A percentile compares a stretch with the other conserved stretches of the same genome.
phyloP scores from a whole-genome alignment of 1,139 yeast genomes.

The Blastobotrys indianensis region DNA sequence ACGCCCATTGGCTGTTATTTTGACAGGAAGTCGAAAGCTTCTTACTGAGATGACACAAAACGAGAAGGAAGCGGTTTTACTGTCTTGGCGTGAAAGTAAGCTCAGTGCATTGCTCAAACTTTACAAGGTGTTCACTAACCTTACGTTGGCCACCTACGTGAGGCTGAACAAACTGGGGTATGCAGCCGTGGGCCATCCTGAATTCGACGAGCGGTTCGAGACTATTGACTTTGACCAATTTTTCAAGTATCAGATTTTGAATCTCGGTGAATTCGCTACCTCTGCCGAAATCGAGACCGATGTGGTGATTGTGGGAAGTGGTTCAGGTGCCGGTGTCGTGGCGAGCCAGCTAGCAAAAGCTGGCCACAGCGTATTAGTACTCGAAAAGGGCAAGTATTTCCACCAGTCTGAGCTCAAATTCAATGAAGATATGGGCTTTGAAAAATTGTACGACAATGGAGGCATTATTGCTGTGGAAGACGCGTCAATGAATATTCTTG shows the following conservation, averaged over 20 bases:
- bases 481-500: slow-evolving; percentile 39
- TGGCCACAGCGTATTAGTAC: slow-evolving; percentile 44
- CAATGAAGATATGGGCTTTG: slow-evolving; percentile 39
- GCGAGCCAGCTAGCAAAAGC: slow-evolving; percentile 45
- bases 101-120: slow-evolving; percentile 20
- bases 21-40: slow-evolving; percentile 23
- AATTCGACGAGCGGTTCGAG: slow-evolving; percentile 17
- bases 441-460: slow-evolving; percentile 39
- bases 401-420: slow-evolving; percentile 38
- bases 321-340: slow-evolving; percentile 54
- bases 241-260: slow-evolving; percentile 13
- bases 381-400: slow-evolving; percentile 50
- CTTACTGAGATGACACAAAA: slow-evolving; percentile 25
- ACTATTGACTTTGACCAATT: slow-evolving; percentile 9
- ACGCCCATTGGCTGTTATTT: slow-evolving; percentile 21
- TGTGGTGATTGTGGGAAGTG: slow-evolving; percentile 51
- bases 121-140: slow-evolving; percentile 16
- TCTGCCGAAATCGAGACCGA: slow-evolving; percentile 29
- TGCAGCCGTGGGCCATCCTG: slow-evolving; percentile 24
- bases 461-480: slow-evolving; percentile 39
- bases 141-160: slow-evolving; percentile 12
- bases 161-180: slow-evolving; percentile 18
- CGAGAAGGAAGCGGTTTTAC: slow-evolving; percentile 18
- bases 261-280: slow-evolving; percentile 19
- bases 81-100: slow-evolving; percentile 21